Conservation (phyloP, 495 filamentous ascomycete genomes). For the Penicillium lividum region DNA sequence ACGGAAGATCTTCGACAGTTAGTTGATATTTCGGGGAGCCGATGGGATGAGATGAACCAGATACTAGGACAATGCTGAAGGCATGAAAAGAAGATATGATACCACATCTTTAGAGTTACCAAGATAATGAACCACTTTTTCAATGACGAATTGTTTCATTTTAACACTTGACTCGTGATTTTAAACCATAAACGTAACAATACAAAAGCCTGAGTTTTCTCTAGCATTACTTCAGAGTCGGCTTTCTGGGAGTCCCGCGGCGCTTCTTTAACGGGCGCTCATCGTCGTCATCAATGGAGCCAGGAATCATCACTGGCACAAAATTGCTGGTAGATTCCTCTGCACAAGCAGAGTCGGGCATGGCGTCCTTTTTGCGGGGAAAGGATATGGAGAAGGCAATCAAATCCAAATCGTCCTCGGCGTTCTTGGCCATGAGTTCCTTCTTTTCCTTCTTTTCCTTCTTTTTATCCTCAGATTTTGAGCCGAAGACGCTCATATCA, state of each 20-base stretch:
- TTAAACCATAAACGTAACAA: background rate
- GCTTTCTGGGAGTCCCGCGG: constrained; percentile 30
- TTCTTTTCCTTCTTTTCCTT: constrained; percentile 14
- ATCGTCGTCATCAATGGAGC: constrained; percentile 21
- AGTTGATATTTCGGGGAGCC: constrained; percentile 50
- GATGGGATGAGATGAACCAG: constrained; percentile 56
- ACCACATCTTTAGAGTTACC: constrained; percentile 26
- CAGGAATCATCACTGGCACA: constrained; percentile 24
- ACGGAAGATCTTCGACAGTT: constrained; percentile 55
- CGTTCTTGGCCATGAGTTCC: constrained; percentile 17
- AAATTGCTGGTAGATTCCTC: constrained; percentile 8
- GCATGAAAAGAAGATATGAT: constrained; percentile 31
- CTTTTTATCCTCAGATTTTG: constrained; percentile 3
- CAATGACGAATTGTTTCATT: background rate
- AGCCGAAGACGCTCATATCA: constrained; percentile 15
- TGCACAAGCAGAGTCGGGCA: background rate
- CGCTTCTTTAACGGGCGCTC: constrained; percentile 43
- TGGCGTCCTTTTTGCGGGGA: constrained; percentile 20
- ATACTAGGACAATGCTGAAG: constrained; percentile 44
- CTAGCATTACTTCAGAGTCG: background rate
- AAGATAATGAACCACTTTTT: background rate
- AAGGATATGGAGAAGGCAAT: constrained; percentile 41
- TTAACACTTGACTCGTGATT: background rate
- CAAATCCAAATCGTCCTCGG: constrained; percentile 25
- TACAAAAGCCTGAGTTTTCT: background rate